A percentile compares a stretch with the other conserved stretches of the same genome.
Evolutionary conservation across 768 basidiomycete genomes (phyloP).

Genomic region (Tricholoma sp.): DNA sequence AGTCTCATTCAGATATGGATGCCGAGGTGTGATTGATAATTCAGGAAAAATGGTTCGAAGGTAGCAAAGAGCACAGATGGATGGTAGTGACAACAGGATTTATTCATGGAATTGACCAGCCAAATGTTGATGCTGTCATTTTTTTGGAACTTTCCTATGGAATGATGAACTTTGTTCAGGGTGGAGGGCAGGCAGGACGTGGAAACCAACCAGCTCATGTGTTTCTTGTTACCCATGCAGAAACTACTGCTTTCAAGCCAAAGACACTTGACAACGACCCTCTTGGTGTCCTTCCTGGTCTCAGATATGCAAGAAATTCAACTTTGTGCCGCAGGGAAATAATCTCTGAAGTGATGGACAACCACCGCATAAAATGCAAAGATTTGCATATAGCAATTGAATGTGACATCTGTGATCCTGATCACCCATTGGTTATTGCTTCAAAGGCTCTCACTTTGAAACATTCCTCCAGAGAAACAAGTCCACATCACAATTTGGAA

Average conservation of each 20-base stretch:
- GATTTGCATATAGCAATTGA: not conserved
- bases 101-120: conserved; percentile 18
- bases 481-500: too few species aligned
- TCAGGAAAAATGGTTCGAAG: not conserved
- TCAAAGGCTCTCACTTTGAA: too few species aligned
- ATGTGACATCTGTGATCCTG: not conserved
- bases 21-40: too few species aligned
- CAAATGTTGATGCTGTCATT: conserved; percentile 10
- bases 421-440: not conserved
- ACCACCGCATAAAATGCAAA: not conserved
- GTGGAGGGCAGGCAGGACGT: conserved; percentile 12
- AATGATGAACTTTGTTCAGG: conserved; percentile 16
- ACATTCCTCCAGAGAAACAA: too few species aligned
- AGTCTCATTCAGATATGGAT: too few species aligned
- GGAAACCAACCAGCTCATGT: conserved; percentile 3
- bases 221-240: too few species aligned
- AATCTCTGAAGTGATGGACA: not conserved
- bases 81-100: conserved; percentile 17
- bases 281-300: not conserved
- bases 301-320: not conserved
- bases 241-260: too few species aligned
- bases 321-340: not conserved
- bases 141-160: too few species aligned
- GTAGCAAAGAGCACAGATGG: conserved; percentile 12
- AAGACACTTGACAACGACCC: not conserved